These are phyloP conservation scores for Physaria fendleri DNA, from an alignment of 345 rosid genomes.

Conservation along the genomic window DNA sequence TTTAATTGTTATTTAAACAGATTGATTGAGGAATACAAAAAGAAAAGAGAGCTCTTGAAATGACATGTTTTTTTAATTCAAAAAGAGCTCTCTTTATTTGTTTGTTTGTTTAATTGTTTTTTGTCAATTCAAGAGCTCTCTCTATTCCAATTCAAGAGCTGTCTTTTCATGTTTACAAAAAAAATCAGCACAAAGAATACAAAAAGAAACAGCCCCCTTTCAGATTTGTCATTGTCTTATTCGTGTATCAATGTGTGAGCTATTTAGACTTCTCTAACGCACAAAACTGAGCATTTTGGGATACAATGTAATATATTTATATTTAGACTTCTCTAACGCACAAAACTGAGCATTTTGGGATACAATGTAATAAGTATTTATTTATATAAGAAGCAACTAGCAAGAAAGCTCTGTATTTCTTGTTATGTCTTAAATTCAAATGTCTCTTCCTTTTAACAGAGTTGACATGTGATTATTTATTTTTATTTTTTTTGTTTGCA, in stretches of 20 bases:
- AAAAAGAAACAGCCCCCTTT: conserved; percentile 2
- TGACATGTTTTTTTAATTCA: too few relatives aligned
- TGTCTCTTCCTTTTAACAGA: background rate
- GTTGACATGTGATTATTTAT: background rate
- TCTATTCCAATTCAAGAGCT: conserved; percentile 24
- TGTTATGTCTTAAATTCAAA: background rate
- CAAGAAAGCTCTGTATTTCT: background rate
- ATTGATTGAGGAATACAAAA: conserved; percentile 84
- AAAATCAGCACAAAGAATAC: conserved; percentile 13
- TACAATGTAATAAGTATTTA: conserved; percentile 24
- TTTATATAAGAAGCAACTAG: background rate
- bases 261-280: conserved; percentile 15
- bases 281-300: conserved; percentile 22
- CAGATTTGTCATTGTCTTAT: conserved; percentile 6
- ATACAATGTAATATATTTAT: conserved; percentile 22
- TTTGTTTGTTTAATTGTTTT: too few relatives aligned
- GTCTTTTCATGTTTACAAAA: conserved; percentile 3
- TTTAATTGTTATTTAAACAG: conserved; percentile 32
- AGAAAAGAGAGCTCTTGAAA: too few relatives aligned
- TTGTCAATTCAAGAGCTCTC: too few relatives aligned
- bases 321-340: conserved; percentile 14
- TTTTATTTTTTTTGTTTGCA: too few relatives aligned
- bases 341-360: conserved; percentile 22
- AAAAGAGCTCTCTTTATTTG: too few relatives aligned
- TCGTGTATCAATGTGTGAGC: conserved; percentile 15